phyloP scores from a whole-genome alignment of 495 filamentous ascomycete species.

The Penicillium macrosclerotiorum region DNA sequence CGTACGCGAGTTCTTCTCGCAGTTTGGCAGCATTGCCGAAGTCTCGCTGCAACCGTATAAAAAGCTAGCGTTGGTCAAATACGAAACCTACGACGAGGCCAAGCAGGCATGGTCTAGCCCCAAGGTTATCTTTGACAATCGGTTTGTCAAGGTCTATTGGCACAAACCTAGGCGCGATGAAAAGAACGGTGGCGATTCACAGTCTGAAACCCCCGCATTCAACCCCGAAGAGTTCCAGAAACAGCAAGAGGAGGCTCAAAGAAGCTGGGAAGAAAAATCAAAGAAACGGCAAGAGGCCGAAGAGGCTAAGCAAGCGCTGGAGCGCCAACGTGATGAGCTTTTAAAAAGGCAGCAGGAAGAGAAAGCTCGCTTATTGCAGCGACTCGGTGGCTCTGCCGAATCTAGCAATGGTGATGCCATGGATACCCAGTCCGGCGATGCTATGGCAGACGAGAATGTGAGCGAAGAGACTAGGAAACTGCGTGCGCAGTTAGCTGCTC shows the following conservation, averaged over 20 bases:
- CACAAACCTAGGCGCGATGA: constrained; percentile 61
- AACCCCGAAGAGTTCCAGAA: constrained; percentile 75
- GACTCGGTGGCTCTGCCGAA: constrained; percentile 49
- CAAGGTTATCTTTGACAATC: constrained; percentile 93
- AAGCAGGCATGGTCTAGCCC: constrained; percentile 84
- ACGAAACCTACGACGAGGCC: constrained; percentile 67
- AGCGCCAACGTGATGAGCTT: constrained; percentile 73
- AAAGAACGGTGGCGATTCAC: constrained; percentile 29
- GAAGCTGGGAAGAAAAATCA: constrained; percentile 70
- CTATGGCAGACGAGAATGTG: constrained; percentile 47
- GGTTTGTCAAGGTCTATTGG: constrained; percentile 99
- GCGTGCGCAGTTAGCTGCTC: constrained; percentile 72
- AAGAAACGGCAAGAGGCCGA: constrained; percentile 73
- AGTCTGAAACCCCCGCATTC: constrained; percentile 44
- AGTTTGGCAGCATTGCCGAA: constrained; percentile 75
- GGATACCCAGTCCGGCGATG: constrained; percentile 12
- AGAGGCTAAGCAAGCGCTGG: constrained; percentile 66
- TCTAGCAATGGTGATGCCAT: constrained; percentile 21
- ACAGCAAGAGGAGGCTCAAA: constrained; percentile 78
- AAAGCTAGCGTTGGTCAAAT: constrained; percentile 79
- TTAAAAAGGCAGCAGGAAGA: constrained; percentile 74
- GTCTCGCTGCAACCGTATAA: constrained; percentile 75
- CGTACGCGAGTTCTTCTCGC: constrained; percentile 78
- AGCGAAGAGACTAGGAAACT: constrained; percentile 63
- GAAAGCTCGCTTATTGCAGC: constrained; percentile 65